Conservation (phyloP, 768 basidiomycete species). For the Podaxis sp. region DNA sequence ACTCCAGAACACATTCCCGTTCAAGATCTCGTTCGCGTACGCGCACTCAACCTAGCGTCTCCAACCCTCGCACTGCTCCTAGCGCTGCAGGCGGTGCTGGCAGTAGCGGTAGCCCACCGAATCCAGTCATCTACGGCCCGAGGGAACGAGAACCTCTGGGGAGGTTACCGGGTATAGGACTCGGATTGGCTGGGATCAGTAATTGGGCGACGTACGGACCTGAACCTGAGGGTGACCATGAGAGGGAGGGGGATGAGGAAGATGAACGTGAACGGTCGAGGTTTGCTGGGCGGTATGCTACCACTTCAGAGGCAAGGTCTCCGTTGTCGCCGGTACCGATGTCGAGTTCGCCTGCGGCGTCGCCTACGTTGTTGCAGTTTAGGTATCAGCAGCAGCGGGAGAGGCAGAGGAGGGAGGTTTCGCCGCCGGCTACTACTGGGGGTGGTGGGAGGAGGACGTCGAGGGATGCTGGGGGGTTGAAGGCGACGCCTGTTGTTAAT, state of each 20-base stretch:
- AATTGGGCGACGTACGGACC: constrained; percentile 4
- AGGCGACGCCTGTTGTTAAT: neutral
- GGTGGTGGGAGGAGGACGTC: neutral
- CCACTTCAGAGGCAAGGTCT: neutral
- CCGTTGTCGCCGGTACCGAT: neutral
- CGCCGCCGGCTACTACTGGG: too few relatives aligned
- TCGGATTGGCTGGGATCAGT: constrained; percentile 9
- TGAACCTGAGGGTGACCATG: neutral
- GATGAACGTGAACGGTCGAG: neutral
- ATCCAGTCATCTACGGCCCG: neutral
- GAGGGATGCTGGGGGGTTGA: neutral
- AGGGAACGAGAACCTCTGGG: neutral
- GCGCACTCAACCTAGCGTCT: neutral
- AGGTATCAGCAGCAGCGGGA: constrained; percentile 7
- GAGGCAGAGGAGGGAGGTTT: neutral
- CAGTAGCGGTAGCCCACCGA: neutral
- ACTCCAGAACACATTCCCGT: neutral
- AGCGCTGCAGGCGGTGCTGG: too few relatives aligned
- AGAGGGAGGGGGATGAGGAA: neutral
- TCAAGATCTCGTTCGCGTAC: constrained; percentile 6
- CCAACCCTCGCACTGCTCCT: too few relatives aligned
- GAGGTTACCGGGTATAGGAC: neutral
- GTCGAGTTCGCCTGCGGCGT: neutral
- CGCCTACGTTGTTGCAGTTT: constrained; percentile 6
- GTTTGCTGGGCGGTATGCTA: neutral